Percentiles rank a stretch among this genome's conserved stretches.
Evolutionary conservation across 768 basidiomycete genomes (phyloP).

Genomic region (Lepiota subincarnata): DNA sequence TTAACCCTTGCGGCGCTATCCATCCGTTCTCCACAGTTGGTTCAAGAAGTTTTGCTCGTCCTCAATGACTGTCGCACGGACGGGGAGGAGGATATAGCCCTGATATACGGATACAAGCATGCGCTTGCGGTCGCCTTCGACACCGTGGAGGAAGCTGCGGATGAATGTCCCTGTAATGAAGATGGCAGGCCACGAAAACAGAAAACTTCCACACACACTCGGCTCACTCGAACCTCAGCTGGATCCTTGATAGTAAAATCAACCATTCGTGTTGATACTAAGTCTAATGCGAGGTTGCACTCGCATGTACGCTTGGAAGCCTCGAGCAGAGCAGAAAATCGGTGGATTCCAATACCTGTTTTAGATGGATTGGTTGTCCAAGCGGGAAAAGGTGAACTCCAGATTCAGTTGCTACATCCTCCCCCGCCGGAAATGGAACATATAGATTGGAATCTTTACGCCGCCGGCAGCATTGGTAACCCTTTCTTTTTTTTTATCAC

Average conservation of each 20-base stretch:
- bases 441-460: slow-evolving; percentile 65
- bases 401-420: slow-evolving; percentile 49
- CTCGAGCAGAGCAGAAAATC: slow-evolving; percentile 50
- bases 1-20: slow-evolving; percentile 49
- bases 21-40: slow-evolving; percentile 45
- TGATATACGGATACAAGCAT: slow-evolving; percentile 47
- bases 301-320: slow-evolving; percentile 63
- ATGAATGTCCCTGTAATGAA: slow-evolving; percentile 66
- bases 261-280: slow-evolving; percentile 52
- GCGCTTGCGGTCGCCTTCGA: slow-evolving; percentile 58
- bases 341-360: slow-evolving; percentile 39
- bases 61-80: slow-evolving; percentile 37
- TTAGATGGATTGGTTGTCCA: slow-evolving; percentile 60
- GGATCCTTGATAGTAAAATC: slow-evolving; percentile 37
- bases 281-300: slow-evolving; percentile 48
- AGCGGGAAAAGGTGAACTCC: slow-evolving; percentile 49
- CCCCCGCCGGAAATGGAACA: slow-evolving; percentile 55
- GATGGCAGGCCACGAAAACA: slow-evolving; percentile 48
- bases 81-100: slow-evolving; percentile 7
- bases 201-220: slow-evolving; percentile 38
- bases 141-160: slow-evolving; percentile 61
- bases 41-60: slow-evolving; percentile 59
- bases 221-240: slow-evolving; percentile 31
- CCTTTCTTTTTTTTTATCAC: background rate
- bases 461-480: slow-evolving; percentile 57